Conservation (phyloP, 768 basidiomycete genomes). For the Trichaptum fuscoviolaceum region DNA sequence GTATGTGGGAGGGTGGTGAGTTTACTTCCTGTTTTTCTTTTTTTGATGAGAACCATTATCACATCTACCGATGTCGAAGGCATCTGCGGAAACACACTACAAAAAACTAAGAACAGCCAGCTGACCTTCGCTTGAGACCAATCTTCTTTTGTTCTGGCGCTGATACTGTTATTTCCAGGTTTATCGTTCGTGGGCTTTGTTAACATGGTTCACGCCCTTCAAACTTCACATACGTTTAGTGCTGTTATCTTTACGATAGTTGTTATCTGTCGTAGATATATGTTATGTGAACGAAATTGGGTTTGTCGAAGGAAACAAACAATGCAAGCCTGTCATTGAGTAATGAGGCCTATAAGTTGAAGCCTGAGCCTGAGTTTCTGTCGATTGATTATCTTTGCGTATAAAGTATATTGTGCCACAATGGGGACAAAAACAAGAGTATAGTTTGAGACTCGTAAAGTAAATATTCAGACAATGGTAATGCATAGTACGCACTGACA, state of each 20-base stretch:
- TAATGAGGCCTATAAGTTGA: no score
- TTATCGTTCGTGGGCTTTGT: not conserved
- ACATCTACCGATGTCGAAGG: conserved; percentile 37
- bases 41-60: conserved; percentile 43
- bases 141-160: no score
- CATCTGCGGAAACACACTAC: conserved; percentile 37
- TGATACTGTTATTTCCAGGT: not conserved
- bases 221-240: not conserved
- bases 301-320: no score
- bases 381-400: no score
- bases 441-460: not conserved
- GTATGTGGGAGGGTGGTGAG: not conserved
- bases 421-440: not conserved
- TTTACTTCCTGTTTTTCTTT: conserved; percentile 10
- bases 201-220: not conserved
- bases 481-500: not conserved
- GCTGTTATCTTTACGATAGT: no score
- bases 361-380: no score
- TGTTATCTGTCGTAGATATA: no score
- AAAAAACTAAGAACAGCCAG: conserved; percentile 63
- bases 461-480: not conserved
- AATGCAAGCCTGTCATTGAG: no score
- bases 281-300: no score
- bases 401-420: not conserved
- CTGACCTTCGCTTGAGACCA: conserved; percentile 31